These are phyloP conservation scores for Chloris gayana DNA, from an alignment of 176 grass and related monocot genomes.

Conservation along the genomic window DNA sequence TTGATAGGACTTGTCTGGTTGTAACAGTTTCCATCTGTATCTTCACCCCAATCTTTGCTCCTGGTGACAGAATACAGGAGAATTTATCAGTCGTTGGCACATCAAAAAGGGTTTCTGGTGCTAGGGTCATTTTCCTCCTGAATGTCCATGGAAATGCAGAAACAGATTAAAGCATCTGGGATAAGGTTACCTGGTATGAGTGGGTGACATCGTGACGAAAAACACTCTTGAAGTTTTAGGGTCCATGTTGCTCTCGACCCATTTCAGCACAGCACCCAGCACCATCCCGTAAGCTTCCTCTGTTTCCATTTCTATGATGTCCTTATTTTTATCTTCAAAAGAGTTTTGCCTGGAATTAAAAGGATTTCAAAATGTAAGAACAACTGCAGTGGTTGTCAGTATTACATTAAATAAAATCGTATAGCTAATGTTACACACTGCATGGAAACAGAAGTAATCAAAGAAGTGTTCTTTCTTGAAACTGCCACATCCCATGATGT, in stretches of 20 bases:
- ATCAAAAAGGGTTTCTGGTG: background rate
- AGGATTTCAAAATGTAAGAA: background rate
- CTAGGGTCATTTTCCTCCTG: background rate
- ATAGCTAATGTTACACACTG: too few relatives aligned
- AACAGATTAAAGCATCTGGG: background rate
- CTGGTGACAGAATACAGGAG: conserved; percentile 34
- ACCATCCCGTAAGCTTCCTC: conserved; percentile 82
- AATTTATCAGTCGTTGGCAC: background rate
- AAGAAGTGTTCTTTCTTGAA: background rate
- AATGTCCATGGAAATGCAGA: background rate
- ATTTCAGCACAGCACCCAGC: conserved; percentile 68
- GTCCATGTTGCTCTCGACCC: conserved; percentile 88
- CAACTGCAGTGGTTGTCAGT: too few relatives aligned
- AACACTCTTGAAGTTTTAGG: conserved; percentile 59
- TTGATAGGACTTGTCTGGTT: conserved; percentile 77
- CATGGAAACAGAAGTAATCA: background rate
- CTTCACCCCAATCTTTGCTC: conserved; percentile 88
- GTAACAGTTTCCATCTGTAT: conserved; percentile 85
- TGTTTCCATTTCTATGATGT: conserved; percentile 78
- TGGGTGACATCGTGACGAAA: conserved; percentile 94
- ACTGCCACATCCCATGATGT: background rate
- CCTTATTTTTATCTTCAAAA: conserved; percentile 65
- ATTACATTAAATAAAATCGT: background rate
- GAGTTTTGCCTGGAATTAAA: conserved; percentile 56
- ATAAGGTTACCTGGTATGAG: conserved; percentile 62